Evolutionary conservation across 768 basidiomycete species (phyloP).

Genomic region (Rickenella mellea): DNA sequence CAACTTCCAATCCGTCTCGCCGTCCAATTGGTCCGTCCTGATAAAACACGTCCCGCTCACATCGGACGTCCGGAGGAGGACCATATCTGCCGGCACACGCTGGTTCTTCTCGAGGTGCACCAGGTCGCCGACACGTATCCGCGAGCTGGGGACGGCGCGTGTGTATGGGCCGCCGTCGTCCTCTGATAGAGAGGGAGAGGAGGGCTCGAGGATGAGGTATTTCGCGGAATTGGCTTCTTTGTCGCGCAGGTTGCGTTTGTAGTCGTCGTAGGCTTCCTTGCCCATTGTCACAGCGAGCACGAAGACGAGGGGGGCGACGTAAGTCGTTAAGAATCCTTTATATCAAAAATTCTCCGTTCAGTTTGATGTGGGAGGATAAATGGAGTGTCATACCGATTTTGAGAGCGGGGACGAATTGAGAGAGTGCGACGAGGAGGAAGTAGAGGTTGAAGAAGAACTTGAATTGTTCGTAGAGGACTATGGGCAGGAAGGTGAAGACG

Average conservation of each 20-base stretch:
- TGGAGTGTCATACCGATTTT: conserved; percentile 67
- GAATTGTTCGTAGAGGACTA: conserved; percentile 98
- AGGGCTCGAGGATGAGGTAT: conserved; percentile 72
- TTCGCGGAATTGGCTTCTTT: conserved; percentile 90
- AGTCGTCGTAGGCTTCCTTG: conserved; percentile 98
- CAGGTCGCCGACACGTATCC: conserved; percentile 84
- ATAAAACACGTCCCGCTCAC: conserved; percentile 92
- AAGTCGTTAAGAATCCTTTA: conserved; percentile 88
- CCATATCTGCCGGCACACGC: conserved; percentile 89
- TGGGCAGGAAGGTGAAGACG: conserved; percentile 89
- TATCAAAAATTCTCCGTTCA: conserved; percentile 3
- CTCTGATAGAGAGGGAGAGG: conserved; percentile 17
- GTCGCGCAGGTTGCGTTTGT: conserved; percentile 87
- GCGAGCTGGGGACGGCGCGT: conserved; percentile 79
- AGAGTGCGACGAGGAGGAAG: conserved; percentile 92
- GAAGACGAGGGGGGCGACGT: conserved; percentile 92
- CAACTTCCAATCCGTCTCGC: conserved; percentile 99
- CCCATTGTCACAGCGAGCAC: conserved; percentile 94
- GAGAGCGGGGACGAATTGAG: conserved; percentile 91
- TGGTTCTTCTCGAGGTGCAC: conserved; percentile 94
- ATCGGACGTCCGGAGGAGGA: conserved; percentile 83
- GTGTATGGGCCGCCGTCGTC: conserved; percentile 26
- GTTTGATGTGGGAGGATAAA: neutral
- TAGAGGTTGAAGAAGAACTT: conserved; percentile 99
- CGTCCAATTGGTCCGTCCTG: conserved; percentile 94